A percentile compares a stretch with the other conserved stretches of the same genome.
Conservation (phyloP, 345 rosid genomes). For the Cochlearia excelsa region DNA sequence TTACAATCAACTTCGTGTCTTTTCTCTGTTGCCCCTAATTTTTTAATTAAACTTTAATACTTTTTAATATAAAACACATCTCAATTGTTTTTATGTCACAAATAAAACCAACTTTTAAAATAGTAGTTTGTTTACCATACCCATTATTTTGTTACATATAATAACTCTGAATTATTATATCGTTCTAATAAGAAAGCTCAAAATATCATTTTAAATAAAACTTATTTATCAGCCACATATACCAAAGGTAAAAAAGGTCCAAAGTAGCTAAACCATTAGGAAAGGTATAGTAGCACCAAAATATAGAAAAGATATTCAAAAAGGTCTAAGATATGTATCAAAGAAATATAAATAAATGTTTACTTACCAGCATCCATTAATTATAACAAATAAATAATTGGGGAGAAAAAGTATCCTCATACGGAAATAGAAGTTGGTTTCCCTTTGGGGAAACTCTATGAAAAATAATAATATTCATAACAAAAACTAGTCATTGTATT, state of each 20-base stretch:
- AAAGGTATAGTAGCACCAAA: constrained; percentile 18
- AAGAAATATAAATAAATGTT: background rate
- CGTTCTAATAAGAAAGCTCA: too few relatives aligned
- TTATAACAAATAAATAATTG: constrained; percentile 20
- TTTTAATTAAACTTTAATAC: constrained; percentile 1
- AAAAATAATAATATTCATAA: constrained; percentile 26
- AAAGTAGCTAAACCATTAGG: constrained; percentile 23
- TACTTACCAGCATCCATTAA: constrained; percentile 16
- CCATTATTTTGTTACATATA: background rate
- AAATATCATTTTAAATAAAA: too few relatives aligned
- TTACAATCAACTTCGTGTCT: constrained; percentile 33
- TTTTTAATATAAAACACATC: constrained; percentile 15
- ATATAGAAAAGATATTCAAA: constrained; percentile 19
- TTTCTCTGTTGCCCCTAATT: constrained; percentile 8
- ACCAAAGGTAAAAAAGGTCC: too few relatives aligned
- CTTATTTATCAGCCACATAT: too few relatives aligned
- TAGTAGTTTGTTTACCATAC: constrained; percentile 12
- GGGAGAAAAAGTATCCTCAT: constrained; percentile 26
- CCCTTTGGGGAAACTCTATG: constrained; percentile 38
- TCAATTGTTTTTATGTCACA: constrained; percentile 25
- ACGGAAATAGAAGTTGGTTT: constrained; percentile 36
- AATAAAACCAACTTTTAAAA: constrained; percentile 4
- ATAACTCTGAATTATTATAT: background rate
- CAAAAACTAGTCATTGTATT: constrained; percentile 36
- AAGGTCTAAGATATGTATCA: constrained; percentile 25